Base-by-base conservation (phyloP, 176 grass and related monocot genomes). In the Metroxylon sagu region DNA sequence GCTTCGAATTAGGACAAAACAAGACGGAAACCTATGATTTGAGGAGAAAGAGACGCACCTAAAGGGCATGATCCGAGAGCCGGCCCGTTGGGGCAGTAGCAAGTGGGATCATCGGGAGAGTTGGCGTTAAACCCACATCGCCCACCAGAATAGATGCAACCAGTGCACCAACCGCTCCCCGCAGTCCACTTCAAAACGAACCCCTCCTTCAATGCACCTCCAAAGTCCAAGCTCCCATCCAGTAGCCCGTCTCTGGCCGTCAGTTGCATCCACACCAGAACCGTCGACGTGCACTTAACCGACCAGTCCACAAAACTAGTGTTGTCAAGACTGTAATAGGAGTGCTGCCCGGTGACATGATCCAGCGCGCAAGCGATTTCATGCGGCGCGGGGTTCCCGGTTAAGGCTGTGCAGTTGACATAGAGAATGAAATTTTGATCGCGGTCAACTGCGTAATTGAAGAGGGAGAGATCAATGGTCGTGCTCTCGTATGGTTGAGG, bases 31-130 rank as follows among this genome's bases (percentile, higher is more conserved):
- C 25, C 29, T 62, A 52, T 10, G 1, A 52, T 63, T 21, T 18
- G 5, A 18, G 16, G 5, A 5, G 59, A 30, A 4, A 29, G 7
- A 48, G 19, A 19, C 29, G n/a, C 77, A 83, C 69, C 74, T 77
- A 73, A 68, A 19, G 48, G 48, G 53, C 72, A 76, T n/a, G 51
- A 62, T 4, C 51, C 57, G 26, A 18, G 8, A 29, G 10, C 59
- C 1, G 29, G 1, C 4, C 72, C 75, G 48, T 74, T 31, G 16
- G 59, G 5, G 81, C 92, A 91, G 49, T 77, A 19, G 77, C 92
- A 97, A n/a, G 68, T 74, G 21, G 53, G 28, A 60, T 72, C 48
- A 18, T 1, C 4, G 26, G 48, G 26, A 18, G 67, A 56, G 5
- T 18, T 64, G 17, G 5, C 5, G 61, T 58, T 57, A 80, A 61